Conservation (phyloP, 2,329 filamentous ascomycete species). For the Pseudohalonectria lignicola region DNA sequence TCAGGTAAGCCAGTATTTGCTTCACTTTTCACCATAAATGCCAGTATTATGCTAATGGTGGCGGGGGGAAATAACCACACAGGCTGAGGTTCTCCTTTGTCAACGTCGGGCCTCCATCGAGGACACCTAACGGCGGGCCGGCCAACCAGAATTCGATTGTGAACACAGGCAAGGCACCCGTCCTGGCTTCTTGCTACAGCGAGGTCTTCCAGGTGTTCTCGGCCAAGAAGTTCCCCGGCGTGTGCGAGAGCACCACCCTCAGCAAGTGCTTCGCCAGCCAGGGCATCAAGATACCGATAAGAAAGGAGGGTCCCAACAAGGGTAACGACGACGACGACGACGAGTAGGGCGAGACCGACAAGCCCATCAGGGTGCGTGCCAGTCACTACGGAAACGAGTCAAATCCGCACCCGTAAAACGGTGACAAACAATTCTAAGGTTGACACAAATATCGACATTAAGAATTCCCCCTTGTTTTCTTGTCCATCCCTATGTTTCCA, state of each 20-base stretch:
- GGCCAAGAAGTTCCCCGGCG: conserved; percentile 96
- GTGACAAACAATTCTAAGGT: too few species aligned
- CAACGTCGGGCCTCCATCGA: conserved; percentile 55
- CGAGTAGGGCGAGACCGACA: conserved; percentile 13
- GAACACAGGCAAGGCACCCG: conserved; percentile 66
- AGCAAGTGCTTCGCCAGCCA: conserved; percentile 91
- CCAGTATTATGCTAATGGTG: background rate
- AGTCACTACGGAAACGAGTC: too few species aligned
- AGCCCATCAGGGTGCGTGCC: too few species aligned
- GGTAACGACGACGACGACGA: conserved; percentile 44
- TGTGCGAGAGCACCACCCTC: conserved; percentile 83
- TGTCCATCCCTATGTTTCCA: background rate
- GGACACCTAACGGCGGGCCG: conserved; percentile 20
- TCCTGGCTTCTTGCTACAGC: conserved; percentile 78
- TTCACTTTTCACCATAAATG: background rate
- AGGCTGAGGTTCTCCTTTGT: conserved; percentile 66
- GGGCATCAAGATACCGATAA: conserved; percentile 92
- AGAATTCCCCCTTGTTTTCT: background rate
- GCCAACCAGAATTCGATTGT: conserved; percentile 34
- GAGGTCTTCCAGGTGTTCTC: conserved; percentile 89
- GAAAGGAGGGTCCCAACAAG: conserved; percentile 61
- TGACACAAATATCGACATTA: background rate
- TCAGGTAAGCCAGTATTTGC: conserved; percentile 50
- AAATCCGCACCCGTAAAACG: too few species aligned
- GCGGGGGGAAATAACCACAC: conserved; percentile 2